Evolutionary conservation across 805 yeast species (phyloP).

Genomic region (Aciculoconidium aculeatum): DNA sequence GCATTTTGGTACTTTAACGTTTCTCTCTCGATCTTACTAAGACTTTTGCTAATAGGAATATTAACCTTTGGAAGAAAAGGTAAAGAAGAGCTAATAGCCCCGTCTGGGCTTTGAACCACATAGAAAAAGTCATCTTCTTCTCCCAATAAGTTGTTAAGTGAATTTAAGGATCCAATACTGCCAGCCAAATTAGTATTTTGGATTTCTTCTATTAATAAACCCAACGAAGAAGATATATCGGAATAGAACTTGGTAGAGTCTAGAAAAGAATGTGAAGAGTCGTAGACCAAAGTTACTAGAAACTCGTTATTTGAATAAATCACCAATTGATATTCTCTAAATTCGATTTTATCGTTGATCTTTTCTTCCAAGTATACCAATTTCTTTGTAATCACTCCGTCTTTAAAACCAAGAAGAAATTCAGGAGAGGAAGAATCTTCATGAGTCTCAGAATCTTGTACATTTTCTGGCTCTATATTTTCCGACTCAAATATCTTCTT

Average conservation of each 20-base stretch:
- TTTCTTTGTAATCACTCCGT: slow-evolving; percentile 12
- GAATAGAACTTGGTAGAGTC: slow-evolving; percentile 20
- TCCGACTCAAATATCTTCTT: no score
- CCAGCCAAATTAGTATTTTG: slow-evolving; percentile 11
- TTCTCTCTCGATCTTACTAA: slow-evolving; percentile 4
- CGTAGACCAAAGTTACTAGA: slow-evolving; percentile 23
- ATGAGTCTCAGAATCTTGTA: no score
- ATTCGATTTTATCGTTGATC: no score
- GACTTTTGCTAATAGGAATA: slow-evolving; percentile 6
- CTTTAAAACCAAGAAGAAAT: slow-evolving; percentile 20
- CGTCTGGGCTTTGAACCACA: slow-evolving; percentile 25
- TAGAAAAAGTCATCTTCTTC: slow-evolving; percentile 33
- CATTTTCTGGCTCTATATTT: no score
- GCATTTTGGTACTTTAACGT: slow-evolving; percentile 18
- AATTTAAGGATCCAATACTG: slow-evolving; percentile 20
- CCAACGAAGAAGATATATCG: slow-evolving; percentile 11
- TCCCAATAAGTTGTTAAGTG: slow-evolving; percentile 14
- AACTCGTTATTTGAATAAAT: slow-evolving; percentile 20
- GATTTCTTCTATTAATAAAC: slow-evolving; percentile 21
- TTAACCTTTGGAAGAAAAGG: slow-evolving; percentile 26
- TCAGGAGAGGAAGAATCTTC: no score
- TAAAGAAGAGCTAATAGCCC: slow-evolving; percentile 28
- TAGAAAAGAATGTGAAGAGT: slow-evolving; percentile 20
- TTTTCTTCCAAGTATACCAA: slow-evolving; percentile 18
- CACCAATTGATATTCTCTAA: slow-evolving; percentile 26